Conservation (phyloP, 805 yeast species). For the Lachancea cidri region DNA sequence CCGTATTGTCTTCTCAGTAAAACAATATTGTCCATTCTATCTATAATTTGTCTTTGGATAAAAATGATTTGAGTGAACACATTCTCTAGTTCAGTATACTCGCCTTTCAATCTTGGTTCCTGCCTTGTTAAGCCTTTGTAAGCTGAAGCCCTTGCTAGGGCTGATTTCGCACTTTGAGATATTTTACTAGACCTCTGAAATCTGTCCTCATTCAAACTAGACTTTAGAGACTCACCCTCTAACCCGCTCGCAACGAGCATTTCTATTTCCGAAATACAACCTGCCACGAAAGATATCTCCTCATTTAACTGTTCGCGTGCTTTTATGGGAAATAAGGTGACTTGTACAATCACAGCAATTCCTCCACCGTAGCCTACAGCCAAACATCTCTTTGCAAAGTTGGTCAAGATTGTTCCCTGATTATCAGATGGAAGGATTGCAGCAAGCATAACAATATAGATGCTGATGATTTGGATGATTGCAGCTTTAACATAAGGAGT, state of each 20-base stretch:
- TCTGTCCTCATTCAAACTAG: conserved; percentile 28
- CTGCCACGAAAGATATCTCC: conserved; percentile 39
- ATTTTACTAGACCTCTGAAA: conserved; percentile 31
- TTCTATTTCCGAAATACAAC: conserved; percentile 37
- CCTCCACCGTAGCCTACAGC: conserved; percentile 49
- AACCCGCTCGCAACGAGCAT: conserved; percentile 38
- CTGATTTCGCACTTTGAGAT: conserved; percentile 36
- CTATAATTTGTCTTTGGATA: conserved; percentile 42
- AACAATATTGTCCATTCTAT: conserved; percentile 43
- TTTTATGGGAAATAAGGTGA: conserved; percentile 41
- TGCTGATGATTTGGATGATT: conserved; percentile 43
- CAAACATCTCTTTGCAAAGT: conserved; percentile 46
- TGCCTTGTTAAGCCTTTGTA: conserved; percentile 38
- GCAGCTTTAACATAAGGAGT: conserved; percentile 49
- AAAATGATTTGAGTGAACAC: conserved; percentile 42
- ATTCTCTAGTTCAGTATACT: conserved; percentile 36
- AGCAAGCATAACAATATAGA: conserved; percentile 44
- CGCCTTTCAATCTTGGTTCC: conserved; percentile 47
- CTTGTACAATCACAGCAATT: conserved; percentile 42
- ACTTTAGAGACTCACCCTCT: conserved; percentile 32
- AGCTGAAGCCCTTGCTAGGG: conserved; percentile 38
- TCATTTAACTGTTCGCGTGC: conserved; percentile 42
- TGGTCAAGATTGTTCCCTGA: conserved; percentile 37
- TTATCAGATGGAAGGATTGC: conserved; percentile 36
- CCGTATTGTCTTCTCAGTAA: conserved; percentile 41